Evolutionary conservation across 192 early-diverging fungal species (phyloP).

Genomic region (Entomortierella parvispora): DNA sequence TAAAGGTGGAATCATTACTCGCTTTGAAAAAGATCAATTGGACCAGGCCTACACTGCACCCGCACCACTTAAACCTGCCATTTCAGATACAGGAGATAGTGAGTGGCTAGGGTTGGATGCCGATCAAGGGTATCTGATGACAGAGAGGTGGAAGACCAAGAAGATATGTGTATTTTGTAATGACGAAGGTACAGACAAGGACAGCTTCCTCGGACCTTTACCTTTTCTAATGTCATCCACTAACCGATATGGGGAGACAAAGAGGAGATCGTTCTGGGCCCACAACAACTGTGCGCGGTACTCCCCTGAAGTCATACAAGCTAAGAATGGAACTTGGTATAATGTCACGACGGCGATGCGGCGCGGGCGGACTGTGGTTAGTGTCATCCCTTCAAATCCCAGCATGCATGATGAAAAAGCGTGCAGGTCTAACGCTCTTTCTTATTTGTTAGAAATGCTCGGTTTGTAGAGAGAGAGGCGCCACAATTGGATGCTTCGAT

Average conservation of each 20-base stretch:
- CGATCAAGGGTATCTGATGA: conserved; percentile 57
- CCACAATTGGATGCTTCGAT: conserved; percentile 90
- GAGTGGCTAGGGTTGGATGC: conserved; percentile 51
- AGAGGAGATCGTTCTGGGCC: conserved; percentile 78
- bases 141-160: conserved; percentile 60
- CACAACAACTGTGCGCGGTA: conserved; percentile 86
- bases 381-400: conserved; percentile 4
- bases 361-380: conserved; percentile 76
- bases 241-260: conserved; percentile 61
- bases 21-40: conserved; percentile 68
- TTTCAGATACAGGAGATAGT: conserved; percentile 26
- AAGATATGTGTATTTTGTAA: conserved; percentile 78
- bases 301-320: conserved; percentile 86
- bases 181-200: conserved; percentile 64
- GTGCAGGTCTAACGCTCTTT: conserved; percentile 17
- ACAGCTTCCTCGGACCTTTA: conserved; percentile 66
- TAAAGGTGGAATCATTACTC: conserved; percentile 66
- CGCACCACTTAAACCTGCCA: background rate
- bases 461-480: conserved; percentile 81
- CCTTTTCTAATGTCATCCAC: conserved; percentile 68
- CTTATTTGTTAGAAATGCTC: conserved; percentile 66
- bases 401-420: background rate
- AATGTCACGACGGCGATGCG: conserved; percentile 84
- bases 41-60: conserved; percentile 52
- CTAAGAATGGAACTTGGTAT: conserved; percentile 78